Conservation (phyloP, 2,329 filamentous ascomycete genomes). For the Ophiosphaerella korrae region DNA sequence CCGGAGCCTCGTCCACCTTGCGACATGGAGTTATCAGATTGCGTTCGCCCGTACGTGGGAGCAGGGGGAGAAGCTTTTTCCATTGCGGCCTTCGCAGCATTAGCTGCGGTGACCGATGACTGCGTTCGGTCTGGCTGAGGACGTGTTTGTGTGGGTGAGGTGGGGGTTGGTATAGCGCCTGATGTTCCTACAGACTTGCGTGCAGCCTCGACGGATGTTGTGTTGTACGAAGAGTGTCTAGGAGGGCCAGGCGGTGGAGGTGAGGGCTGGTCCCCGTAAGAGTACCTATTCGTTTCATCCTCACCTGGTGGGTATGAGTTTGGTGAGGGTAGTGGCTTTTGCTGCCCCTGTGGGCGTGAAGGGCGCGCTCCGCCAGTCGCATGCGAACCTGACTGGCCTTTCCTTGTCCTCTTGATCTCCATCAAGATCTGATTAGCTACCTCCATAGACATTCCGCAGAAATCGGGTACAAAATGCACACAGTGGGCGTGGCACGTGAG, state of each 20-base stretch:
- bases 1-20: constrained; percentile 38
- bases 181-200: constrained; percentile 51
- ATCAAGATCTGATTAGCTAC: constrained; percentile 92
- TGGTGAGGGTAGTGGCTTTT: constrained; percentile 50
- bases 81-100: constrained; percentile 57
- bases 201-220: constrained; percentile 55
- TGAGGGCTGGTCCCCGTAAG: constrained; percentile 52
- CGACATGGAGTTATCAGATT: constrained; percentile 48
- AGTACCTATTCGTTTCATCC: constrained; percentile 54
- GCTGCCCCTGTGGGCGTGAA: constrained; percentile 42
- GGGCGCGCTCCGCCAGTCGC: constrained; percentile 50
- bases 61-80: constrained; percentile 46
- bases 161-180: constrained; percentile 45
- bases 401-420: constrained; percentile 80
- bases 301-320: constrained; percentile 40
- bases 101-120: constrained; percentile 54
- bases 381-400: constrained; percentile 62
- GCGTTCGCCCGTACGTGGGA: constrained; percentile 52
- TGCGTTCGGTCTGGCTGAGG: constrained; percentile 56
- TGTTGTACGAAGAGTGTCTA: constrained; percentile 48
- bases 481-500: constrained; percentile 91
- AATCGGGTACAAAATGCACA: constrained; percentile 94
- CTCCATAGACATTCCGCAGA: constrained; percentile 99
- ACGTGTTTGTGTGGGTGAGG: constrained; percentile 54
- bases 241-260: constrained; percentile 45